A percentile compares a stretch with the other conserved stretches of the same genome.
Evolutionary conservation across 1,139 yeast species (phyloP).

Genomic region (Magnusiomyces paraingens): DNA sequence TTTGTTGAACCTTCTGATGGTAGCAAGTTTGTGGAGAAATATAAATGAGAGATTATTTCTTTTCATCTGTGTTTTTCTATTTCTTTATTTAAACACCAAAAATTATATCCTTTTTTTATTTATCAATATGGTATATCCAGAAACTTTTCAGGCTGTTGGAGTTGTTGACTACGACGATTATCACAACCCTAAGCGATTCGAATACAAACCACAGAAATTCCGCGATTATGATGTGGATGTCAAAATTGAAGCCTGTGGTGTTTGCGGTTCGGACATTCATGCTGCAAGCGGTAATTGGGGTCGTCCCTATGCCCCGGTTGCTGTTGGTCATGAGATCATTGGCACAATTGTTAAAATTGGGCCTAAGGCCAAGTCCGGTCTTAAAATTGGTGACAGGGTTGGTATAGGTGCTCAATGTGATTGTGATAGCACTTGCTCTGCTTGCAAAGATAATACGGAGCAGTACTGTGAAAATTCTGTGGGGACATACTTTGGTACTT

Average conservation of each 20-base stretch:
- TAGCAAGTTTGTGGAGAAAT: too few relatives aligned
- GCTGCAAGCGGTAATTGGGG: conserved; percentile 41
- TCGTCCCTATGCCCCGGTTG: conserved; percentile 30
- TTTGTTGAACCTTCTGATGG: too few relatives aligned
- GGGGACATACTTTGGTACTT: conserved; percentile 37
- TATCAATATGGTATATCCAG: conserved; percentile 21
- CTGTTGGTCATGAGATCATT: conserved; percentile 49
- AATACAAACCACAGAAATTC: conserved; percentile 7
- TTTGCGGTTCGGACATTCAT: conserved; percentile 57
- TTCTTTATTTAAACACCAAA: too few relatives aligned
- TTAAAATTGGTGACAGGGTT: conserved; percentile 51
- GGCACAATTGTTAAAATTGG: conserved; percentile 52
- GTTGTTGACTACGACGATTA: conserved; percentile 2
- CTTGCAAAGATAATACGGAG: conserved; percentile 44
- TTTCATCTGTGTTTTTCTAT: too few relatives aligned
- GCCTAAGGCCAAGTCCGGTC: conserved; percentile 28
- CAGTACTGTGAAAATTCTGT: conserved; percentile 44
- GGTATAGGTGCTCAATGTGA: conserved; percentile 54
- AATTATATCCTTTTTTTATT: not conserved
- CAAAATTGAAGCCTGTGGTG: conserved; percentile 47
- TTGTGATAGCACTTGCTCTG: conserved; percentile 44
- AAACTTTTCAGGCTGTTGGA: conserved; percentile 16
- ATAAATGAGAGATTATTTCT: too few relatives aligned
- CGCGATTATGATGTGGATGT: conserved; percentile 36
- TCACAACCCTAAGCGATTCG: conserved; percentile 2